Evolutionary conservation across 805 yeast genomes (phyloP), one percentile per base, ranked within the genome.

Genomic region (Nakazawaea sp.): DNA sequence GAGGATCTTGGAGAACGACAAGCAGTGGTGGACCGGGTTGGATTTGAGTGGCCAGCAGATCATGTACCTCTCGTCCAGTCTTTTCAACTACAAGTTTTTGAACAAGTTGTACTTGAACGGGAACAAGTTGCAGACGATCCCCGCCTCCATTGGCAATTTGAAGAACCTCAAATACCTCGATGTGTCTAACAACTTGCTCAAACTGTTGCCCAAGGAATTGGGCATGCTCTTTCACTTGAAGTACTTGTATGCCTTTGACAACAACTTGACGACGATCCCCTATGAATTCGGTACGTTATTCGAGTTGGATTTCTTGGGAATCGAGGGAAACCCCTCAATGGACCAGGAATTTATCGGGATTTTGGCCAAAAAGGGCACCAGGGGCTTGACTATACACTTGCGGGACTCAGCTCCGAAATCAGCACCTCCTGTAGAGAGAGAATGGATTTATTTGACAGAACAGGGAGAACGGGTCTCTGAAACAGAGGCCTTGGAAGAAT

Each of bases 41-140:
- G 99, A 92, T 62, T 66, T 90, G 46, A 78, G 94, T 45, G 96
- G 96, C 42, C 95, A 92, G 58, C 85, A 90, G 24, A 66, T 92
- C 36, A 65, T 75, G 44, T 71, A 75, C 40, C 47, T 90, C 21
- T 74, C 86, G n/a, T 74, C 81, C 16, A 78, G 78, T 48, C 59
- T 92, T 32, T 87, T 87, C 66, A 75, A 78, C 32, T 92, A 88
- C 58, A 72, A 73, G 43, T 92, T 92, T 50, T 70, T 92, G 50
- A 92, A 90, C 53, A 81, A 90, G 43, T 66, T 92, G 38, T 92
- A 84, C 56, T 63, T 92, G 48, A 87, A 82, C 60, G 95, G 95
- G 52, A 92, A 94, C 58, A 79, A 79, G 48, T 66, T 92, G 46
- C 71, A 73, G 8, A 42, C 55, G 2, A 50, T 92, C 18, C 97